Evolutionary conservation across 169 alveolate species (phyloP), one percentile per base, ranked within the genome.

Genomic region (Cryptosporidium muris): DNA sequence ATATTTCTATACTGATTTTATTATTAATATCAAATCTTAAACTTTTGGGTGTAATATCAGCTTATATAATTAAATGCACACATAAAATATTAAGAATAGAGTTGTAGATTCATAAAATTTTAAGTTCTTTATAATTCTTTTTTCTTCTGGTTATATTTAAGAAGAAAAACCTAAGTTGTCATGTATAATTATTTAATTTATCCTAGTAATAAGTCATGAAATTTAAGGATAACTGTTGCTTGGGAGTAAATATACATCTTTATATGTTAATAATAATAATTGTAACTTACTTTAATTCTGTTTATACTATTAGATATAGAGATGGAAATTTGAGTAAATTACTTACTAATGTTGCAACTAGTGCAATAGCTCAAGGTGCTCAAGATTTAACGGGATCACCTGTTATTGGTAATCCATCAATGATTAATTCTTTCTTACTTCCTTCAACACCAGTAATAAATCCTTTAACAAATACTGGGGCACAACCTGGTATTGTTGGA

Each of bases 381-480:
- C 60, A 47, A 6, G 85, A 51, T 14, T 66, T 42, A 4, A 51
- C 67, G 42, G 2, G 68, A 34, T 74, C 85, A 7, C 85, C 85
- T n/a, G 40, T 74, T 0, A 7, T 74, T 74, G 11, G 64, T 3
- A 74, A 74, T 58, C 85, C 85, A 2, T 66, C 85, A 53, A 62
- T 62, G 66, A 11, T 3, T 34, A 42, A 4, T 14, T 37, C 12
- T 5, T 25, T 25, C 25, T 25, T 25, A 0, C 25, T 25, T 1
- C 36, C 43, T 12, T 9, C 82, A 1, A 51, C 62, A 37, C 74
- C 68, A 25, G 62, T n/a, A 6, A 11, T 63, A n/a, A 63, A 53
- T 8, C 25, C 74, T 6, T 65, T 52, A 34, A 65, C 2, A 1
- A 43, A 43, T 49, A 52, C 54, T 34, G 66, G 51, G 4, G 49